Evolutionary conservation across 2,329 filamentous ascomycete genomes (phyloP), one percentile per base, ranked within the genome.

Genomic region (Phialophora verrucosa): DNA sequence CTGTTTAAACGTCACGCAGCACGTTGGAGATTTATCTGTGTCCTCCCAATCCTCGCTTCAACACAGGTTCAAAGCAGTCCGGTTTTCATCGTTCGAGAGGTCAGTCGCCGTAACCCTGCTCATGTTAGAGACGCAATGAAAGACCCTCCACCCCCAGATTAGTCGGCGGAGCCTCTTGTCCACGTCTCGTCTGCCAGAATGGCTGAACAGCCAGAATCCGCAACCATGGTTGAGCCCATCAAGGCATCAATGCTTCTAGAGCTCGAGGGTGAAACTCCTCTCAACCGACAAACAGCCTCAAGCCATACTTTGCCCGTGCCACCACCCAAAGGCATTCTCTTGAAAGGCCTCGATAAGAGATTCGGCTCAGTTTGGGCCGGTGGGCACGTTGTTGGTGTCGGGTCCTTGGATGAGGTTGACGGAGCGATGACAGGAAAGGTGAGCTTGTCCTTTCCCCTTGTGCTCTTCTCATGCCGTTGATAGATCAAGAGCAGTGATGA

Each of bases 311-410:
- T 17, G 2, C 57, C 8, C 4, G 42, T 27, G 44, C 17, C 32
- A n/a, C 42, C 20, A 5, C 6, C 25, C 29, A 55, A 44, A 14
- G 54, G 27, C 3, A 58, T 69, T 25, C 42, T 61, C 10, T 47
- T 68, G 17, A 17, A 44, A 35, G 62, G 62, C 8, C 62, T 71
- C 2, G 63, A 69, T 42, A 56, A 25, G 25, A 51, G 57, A 29
- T 59, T 71, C 17, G 20, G 20, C 3, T 25, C 55, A 11, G 20
- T 71, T 8, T 71, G 69, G 69, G 42, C 11, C 4, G 64, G 67
- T 49, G 64, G 67, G 17, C 62, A 53, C 7, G 63, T 71, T n/a
- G 44, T 69, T 42, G 67, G 69, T 10, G 56, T 70, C 50, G 69
- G 60, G 8, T 64, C 62, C 8, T 35, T 42, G 42, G 58, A 53